Evolutionary conservation across 345 rosid species (phyloP), one percentile per base, ranked within the genome.

Genomic region (Capsella bursapastoris): DNA sequence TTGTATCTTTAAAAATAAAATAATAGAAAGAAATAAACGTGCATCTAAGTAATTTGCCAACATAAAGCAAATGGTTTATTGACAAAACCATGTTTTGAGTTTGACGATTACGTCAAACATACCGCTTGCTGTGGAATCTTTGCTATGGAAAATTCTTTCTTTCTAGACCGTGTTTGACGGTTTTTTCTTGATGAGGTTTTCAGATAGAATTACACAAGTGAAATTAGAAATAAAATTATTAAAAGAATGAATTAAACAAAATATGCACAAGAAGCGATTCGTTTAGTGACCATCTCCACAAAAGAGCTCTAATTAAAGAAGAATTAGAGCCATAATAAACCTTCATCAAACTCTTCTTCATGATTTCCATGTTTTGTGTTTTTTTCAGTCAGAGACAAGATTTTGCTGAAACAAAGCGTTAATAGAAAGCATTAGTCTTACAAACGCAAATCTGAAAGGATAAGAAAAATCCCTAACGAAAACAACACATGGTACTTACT

Each of bases 1-100:
- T 73, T 22, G 25, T 22, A 22, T 22, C 25, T 22, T 67, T 58
- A 6, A 29, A 59, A 59, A 44, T 31, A 59, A 48, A 22, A 22
- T 22, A 22, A 22, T 22, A 22, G 29, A 66, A 65, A 52, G n/a
- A 44, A 62, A 52, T 53, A 58, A 76, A 62, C 71, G 75, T 76
- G 79, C 74, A 76, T 32, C 64, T 76, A 62, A 25, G 58, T 76
- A 62, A 61, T 68, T 52, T 76, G 64, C 29, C 7, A 68, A 62
- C 57, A 68, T 61, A 44, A 69, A 63, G 34, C 57, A 45, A 8
- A 55, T 25, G 25, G 18, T 45, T 47, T 52, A 5, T 37, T 75
- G 62, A 74, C 68, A 40, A 61, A 59, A 9, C 45, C 53, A 18
- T 59, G 51, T 59, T 49, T 57, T 57, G 55, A 51, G 73, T 35